Base-by-base conservation (phyloP, 768 basidiomycete genomes). In the Fomitopsis pulvina region DNA sequence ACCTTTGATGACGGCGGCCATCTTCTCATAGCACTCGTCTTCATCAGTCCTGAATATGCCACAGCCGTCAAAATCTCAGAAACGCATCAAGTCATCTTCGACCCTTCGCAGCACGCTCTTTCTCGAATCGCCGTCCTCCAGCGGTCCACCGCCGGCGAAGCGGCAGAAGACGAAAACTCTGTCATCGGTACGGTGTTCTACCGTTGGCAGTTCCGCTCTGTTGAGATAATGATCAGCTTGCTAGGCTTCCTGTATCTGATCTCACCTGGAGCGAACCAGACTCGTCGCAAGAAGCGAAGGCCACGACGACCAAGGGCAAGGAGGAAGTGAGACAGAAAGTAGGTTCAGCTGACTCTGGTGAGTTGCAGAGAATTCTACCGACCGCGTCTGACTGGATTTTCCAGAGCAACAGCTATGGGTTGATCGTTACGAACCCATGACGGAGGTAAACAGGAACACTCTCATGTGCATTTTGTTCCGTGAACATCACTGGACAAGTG, bases 381-480 rank as follows among this genome's bases (percentile, higher is more conserved):
- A 22, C 8, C 41, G 25, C 8, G 18, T 1, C 3, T 28, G 3
- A 12, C 1, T 11, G 3, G 12, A 2, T 7, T 4, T 7, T 14
- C 16, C 8, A 27, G 49, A 56, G 11, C 44, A 48, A 18, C 47
- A 47, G 4, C 52, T 69, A 16, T 71, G 70, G 70, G 61, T 67
- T 1, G 68, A 70, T 41, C 61, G 44, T 41, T 66, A 65, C 48
- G 65, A 59, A 37, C 68, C 68, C 1, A 32, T 41, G 16, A 59
- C 52, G 1, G 63, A 63, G 59, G 66, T 68, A 47, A 28, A 52
- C 39, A 9, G 16, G n/a, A 21, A 6, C 24, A 16, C 27, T 40
- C 18, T 24, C 20, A 16, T 7, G 12, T 12, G n/a, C n/a, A 34
- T 38, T 18, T 26, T 21, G n/a, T 9, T 16, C n/a, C n/a, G n/a